Evolutionary conservation across 23 red algal species (phyloP).

Genomic region (Gracilariopsis chorda): DNA sequence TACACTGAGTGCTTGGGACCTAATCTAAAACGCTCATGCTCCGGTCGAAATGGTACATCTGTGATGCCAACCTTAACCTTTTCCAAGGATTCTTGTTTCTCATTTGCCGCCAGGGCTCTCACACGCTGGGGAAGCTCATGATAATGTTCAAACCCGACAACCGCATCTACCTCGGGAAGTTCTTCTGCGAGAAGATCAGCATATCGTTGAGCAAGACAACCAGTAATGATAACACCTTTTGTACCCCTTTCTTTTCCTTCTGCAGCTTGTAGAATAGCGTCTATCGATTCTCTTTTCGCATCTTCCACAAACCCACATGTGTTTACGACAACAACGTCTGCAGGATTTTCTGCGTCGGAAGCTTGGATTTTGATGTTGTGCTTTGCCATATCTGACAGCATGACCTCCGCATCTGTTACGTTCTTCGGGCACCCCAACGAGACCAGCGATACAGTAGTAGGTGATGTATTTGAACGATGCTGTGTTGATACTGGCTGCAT

Average conservation of each 20-base stretch:
- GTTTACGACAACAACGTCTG: constrained; percentile 91
- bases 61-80: constrained; percentile 62
- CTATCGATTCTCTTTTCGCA: constrained; percentile 79
- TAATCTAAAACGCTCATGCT: constrained; percentile 74
- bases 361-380: constrained; percentile 37
- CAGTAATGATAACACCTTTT: constrained; percentile 88
- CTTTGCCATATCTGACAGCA: constrained; percentile 78
- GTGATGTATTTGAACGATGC: not conserved
- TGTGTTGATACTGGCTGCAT: not conserved
- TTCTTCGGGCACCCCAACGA: constrained; percentile 97
- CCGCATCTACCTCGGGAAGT: constrained; percentile 92
- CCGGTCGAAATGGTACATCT: constrained; percentile 88
- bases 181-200: constrained; percentile 81
- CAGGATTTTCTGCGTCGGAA: constrained; percentile 1
- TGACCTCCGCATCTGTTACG: constrained; percentile 96
- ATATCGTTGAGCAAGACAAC: constrained; percentile 95
- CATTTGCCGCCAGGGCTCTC: not conserved
- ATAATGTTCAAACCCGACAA: constrained; percentile 96
- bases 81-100: not conserved
- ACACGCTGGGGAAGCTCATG: constrained; percentile 65
- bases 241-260: constrained; percentile 18
- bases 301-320: constrained; percentile 98
- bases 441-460: constrained; percentile 71
- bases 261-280: constrained; percentile 77
- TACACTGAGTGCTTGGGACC: constrained; percentile 85